Evolutionary conservation across 352 stramenopile genomes (phyloP).

Genomic region (Phytopythium sindhum): DNA sequence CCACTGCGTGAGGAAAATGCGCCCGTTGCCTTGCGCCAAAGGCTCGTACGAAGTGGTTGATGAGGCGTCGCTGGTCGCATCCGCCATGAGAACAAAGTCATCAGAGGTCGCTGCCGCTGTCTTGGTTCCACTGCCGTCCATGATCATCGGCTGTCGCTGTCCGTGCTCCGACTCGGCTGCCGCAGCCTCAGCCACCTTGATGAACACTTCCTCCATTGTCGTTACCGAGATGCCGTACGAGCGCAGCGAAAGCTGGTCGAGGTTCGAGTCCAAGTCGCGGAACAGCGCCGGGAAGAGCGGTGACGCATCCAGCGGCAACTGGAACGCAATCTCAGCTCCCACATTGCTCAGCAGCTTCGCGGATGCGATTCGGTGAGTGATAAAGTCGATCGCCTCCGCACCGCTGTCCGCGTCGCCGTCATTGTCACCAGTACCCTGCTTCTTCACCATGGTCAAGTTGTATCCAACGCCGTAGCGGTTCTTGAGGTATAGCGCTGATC

Average conservation of each 20-base stretch:
- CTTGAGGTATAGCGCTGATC: constrained; percentile 80
- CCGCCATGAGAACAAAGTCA: constrained; percentile 45
- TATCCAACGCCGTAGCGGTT: constrained; percentile 57
- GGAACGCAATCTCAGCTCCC: constrained; percentile 74
- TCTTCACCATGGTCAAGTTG: constrained; percentile 56
- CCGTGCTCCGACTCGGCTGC: neutral
- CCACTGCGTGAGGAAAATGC: constrained; percentile 85
- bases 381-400: constrained; percentile 31
- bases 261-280: constrained; percentile 47
- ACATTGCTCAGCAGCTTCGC: constrained; percentile 75
- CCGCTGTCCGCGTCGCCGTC: neutral
- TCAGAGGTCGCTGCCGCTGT: constrained; percentile 6
- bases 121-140: constrained; percentile 31
- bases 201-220: constrained; percentile 89
- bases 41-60: constrained; percentile 9
- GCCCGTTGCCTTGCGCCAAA: neutral
- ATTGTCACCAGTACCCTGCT: constrained; percentile 25
- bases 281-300: constrained; percentile 66
- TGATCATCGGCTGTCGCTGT: neutral
- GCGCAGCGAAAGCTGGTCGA: constrained; percentile 35
- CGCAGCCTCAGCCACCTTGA: constrained; percentile 74
- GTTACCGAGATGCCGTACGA: constrained; percentile 89
- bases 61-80: constrained; percentile 46
- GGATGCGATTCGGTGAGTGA: constrained; percentile 30
- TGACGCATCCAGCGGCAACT: constrained; percentile 59